These are phyloP conservation scores for Odonthalia washingtoniensis DNA, from an alignment of 31 red algal genomes.

Conservation along the genomic window DNA sequence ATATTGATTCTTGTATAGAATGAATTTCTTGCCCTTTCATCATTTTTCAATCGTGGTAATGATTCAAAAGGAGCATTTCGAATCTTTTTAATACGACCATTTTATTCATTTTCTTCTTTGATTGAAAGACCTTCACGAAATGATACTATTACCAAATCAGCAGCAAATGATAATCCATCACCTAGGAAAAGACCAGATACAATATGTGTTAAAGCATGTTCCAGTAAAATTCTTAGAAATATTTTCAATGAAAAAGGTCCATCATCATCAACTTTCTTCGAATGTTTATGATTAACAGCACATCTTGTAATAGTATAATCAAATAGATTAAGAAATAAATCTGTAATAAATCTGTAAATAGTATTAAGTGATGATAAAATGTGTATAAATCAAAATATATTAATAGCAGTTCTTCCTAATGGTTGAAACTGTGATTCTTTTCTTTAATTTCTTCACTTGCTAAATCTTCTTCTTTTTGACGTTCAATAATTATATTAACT, in stretches of 20 bases:
- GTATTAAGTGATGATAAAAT: too few species aligned
- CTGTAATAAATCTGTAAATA: constrained; percentile 61
- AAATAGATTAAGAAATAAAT: constrained; percentile 65
- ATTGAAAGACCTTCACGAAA: not conserved
- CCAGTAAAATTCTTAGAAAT: constrained; percentile 40
- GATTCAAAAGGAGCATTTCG: not conserved
- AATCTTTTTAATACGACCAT: not conserved
- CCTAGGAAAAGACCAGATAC: constrained; percentile 65
- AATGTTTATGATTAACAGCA: too few species aligned
- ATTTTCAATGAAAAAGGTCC: constrained; percentile 35
- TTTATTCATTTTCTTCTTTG: not conserved
- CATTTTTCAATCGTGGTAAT: not conserved
- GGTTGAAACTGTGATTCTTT: constrained; percentile 52
- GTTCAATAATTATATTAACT: constrained; percentile 49
- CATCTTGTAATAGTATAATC: constrained; percentile 52
- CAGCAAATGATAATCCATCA: constrained; percentile 72
- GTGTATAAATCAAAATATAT: constrained; percentile 51
- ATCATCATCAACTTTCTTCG: not conserved
- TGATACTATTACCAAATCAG: constrained; percentile 43
- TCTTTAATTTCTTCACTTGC: constrained; percentile 41
- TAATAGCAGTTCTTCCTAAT: constrained; percentile 55
- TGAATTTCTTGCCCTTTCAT: not conserved
- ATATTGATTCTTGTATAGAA: not conserved
- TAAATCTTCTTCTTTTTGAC: constrained; percentile 46
- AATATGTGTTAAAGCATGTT: constrained; percentile 25